Evolutionary conservation across 345 rosid genomes (phyloP).

Genomic region (Euphorbia peplus): DNA sequence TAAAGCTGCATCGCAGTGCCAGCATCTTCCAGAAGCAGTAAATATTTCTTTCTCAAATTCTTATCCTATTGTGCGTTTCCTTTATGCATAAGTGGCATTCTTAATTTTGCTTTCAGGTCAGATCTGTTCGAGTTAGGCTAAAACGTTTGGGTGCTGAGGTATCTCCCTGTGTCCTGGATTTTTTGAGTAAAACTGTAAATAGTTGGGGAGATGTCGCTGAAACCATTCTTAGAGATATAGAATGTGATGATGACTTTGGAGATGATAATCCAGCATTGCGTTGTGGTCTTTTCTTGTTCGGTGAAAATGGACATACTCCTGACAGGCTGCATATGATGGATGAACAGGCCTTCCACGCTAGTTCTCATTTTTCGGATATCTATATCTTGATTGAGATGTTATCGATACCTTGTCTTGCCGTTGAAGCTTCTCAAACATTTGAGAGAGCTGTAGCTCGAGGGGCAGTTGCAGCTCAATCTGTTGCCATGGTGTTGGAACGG

Average conservation of each 20-base stretch:
- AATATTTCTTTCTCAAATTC: slow-evolving; percentile 25
- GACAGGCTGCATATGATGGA: slow-evolving; percentile 51
- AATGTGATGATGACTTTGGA: slow-evolving; percentile 61
- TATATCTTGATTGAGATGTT: slow-evolving; percentile 87
- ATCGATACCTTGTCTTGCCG: slow-evolving; percentile 82
- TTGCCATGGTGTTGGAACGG: slow-evolving; percentile 84
- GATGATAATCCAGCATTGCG: slow-evolving; percentile 46
- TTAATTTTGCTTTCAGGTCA: slow-evolving; percentile 54
- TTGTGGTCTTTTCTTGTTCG: slow-evolving; percentile 53
- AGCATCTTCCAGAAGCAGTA: slow-evolving; percentile 92
- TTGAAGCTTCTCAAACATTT: slow-evolving; percentile 84
- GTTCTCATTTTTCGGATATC: slow-evolving; percentile 73
- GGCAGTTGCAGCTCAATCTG: slow-evolving; percentile 67
- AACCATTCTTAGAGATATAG: slow-evolving; percentile 75
- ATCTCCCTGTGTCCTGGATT: slow-evolving; percentile 75
- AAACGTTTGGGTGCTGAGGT: slow-evolving; percentile 77
- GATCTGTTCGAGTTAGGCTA: slow-evolving; percentile 77
- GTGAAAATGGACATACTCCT: slow-evolving; percentile 56
- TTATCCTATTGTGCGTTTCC: slow-evolving; percentile 12
- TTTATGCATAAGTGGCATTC: slow-evolving; percentile 8
- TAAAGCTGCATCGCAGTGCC: slow-evolving; percentile 88
- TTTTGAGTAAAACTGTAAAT: slow-evolving; percentile 80
- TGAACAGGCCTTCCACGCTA: slow-evolving; percentile 45
- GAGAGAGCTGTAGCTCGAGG: slow-evolving; percentile 92
- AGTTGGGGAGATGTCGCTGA: slow-evolving; percentile 89